Evolutionary conservation across 768 basidiomycete genomes (phyloP).

Genomic region (Amanita pseudoporphyria): DNA sequence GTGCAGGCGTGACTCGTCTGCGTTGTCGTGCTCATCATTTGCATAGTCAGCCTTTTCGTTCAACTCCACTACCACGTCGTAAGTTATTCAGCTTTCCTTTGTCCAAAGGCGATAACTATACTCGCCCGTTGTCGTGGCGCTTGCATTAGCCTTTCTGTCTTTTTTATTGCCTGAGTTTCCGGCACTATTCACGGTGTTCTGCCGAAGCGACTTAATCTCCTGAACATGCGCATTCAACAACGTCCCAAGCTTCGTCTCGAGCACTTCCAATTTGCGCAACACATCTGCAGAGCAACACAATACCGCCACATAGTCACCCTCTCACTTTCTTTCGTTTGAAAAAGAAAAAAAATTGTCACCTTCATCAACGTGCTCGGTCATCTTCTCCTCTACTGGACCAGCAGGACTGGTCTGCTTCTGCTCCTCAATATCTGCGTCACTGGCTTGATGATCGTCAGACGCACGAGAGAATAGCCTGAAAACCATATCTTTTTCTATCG

Average conservation of each 20-base stretch:
- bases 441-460: neutral
- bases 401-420: neutral
- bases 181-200: neutral
- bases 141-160: no score
- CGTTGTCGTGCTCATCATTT: neutral
- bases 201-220: neutral
- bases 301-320: no score
- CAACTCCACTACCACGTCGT: no score
- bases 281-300: neutral
- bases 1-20: conserved; percentile 10
- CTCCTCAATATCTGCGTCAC: neutral
- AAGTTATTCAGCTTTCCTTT: no score
- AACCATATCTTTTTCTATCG: neutral
- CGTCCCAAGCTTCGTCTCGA: neutral
- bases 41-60: no score
- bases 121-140: no score
- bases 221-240: conserved; percentile 1
- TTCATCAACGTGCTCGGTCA: neutral
- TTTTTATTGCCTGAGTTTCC: neutral
- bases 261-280: neutral
- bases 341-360: neutral
- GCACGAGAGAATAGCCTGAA: neutral
- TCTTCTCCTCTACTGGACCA: no score
- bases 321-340: no score
- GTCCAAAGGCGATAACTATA: no score